phyloP scores from a whole-genome alignment of 2,329 filamentous ascomycete genomes.

The Fusarium succisae region DNA sequence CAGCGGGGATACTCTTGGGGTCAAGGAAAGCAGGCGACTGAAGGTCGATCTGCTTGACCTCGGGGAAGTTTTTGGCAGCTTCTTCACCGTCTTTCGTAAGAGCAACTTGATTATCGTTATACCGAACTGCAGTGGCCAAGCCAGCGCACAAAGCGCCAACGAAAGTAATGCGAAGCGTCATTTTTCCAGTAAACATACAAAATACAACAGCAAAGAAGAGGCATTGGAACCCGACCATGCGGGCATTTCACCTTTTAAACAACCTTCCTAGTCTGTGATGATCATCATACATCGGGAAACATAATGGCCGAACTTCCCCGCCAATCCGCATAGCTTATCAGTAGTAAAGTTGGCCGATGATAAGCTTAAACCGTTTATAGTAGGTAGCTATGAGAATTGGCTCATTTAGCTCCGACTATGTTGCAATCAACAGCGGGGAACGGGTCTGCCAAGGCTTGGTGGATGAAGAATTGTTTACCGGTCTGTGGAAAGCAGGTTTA shows the following conservation, averaged over 20 bases:
- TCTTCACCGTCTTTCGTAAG: slow-evolving; percentile 35
- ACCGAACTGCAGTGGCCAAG: slow-evolving; percentile 31
- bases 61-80: slow-evolving; percentile 38
- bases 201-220: not conserved
- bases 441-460: slow-evolving; percentile 16
- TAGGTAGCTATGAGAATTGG: slow-evolving; percentile 15
- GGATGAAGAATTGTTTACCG: slow-evolving; percentile 5
- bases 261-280: not conserved
- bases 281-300: not conserved
- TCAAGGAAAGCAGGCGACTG: slow-evolving; percentile 41
- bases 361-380: slow-evolving; percentile 29
- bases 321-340: slow-evolving; percentile 24
- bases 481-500: not conserved
- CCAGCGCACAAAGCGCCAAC: slow-evolving; percentile 29
- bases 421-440: slow-evolving; percentile 18
- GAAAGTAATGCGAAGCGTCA: slow-evolving; percentile 7
- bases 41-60: slow-evolving; percentile 34
- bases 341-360: slow-evolving; percentile 6
- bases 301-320: not conserved
- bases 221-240: not conserved
- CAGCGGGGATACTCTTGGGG: slow-evolving; percentile 33
- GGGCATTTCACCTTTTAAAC: slow-evolving; percentile 7
- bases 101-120: slow-evolving; percentile 41
- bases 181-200: not conserved
- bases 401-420: not conserved